Evolutionary conservation across 306 rosid species (phyloP).

Genomic region (Inga leiocalycina): DNA sequence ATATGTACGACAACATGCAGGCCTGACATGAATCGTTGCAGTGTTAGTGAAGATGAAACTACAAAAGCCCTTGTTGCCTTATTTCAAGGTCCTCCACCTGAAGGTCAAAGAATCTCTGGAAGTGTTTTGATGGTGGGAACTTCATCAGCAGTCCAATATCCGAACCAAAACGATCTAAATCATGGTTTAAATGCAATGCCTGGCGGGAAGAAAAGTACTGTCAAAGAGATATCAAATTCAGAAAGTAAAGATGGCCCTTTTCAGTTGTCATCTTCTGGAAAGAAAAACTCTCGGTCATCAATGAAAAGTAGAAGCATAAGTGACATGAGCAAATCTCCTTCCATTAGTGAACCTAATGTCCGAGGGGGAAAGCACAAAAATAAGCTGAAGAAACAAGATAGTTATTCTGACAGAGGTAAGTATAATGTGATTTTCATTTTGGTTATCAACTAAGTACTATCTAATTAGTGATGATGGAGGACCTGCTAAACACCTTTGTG

Average conservation of each 20-base stretch:
- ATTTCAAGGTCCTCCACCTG: slow-evolving; percentile 68
- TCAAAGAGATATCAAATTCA: slow-evolving; percentile 51
- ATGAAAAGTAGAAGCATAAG: slow-evolving; percentile 82
- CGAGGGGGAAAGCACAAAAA: slow-evolving; percentile 62
- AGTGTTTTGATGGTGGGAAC: slow-evolving; percentile 49
- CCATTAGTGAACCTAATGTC: slow-evolving; percentile 59
- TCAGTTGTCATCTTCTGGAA: slow-evolving; percentile 53
- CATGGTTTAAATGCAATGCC: slow-evolving; percentile 44
- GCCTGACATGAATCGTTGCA: slow-evolving; percentile 90
- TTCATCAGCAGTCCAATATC: slow-evolving; percentile 48
- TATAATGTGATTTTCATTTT: slow-evolving; percentile 33
- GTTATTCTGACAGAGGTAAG: slow-evolving; percentile 69
- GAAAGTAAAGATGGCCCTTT: slow-evolving; percentile 58
- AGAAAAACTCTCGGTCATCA: slow-evolving; percentile 59
- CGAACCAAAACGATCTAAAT: slow-evolving; percentile 56
- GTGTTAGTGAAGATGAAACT: slow-evolving; percentile 84
- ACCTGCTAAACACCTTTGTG: slow-evolving; percentile 27
- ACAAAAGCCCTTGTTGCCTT: slow-evolving; percentile 61
- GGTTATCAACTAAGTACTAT: slow-evolving; percentile 25
- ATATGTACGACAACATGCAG: slow-evolving; percentile 49
- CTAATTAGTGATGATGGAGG: slow-evolving; percentile 26
- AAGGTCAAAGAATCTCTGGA: slow-evolving; percentile 55
- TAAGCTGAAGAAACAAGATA: slow-evolving; percentile 56
- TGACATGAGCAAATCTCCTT: slow-evolving; percentile 79
- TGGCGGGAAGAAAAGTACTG: slow-evolving; percentile 65